phyloP scores from a whole-genome alignment of 805 yeast species.

The Ascoidea asiatica region DNA sequence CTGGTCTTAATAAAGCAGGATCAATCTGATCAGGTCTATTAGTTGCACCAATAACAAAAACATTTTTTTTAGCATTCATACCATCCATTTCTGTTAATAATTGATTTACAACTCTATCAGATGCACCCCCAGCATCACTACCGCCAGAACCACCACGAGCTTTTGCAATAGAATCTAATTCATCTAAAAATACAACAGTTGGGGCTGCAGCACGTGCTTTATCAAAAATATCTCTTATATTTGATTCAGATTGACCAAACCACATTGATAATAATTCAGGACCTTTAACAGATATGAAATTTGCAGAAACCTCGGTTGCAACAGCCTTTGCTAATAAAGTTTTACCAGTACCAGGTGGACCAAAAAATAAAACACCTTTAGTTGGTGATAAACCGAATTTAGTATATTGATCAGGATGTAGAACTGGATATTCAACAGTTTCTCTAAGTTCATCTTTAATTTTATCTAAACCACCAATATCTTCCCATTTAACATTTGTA shows the following conservation, averaged over 20 bases:
- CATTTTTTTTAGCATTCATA: constrained; percentile 99
- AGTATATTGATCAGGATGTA: constrained; percentile 97
- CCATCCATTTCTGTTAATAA: constrained; percentile 98
- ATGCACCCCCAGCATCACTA: constrained; percentile 95
- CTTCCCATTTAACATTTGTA: constrained; percentile 98
- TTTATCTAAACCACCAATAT: constrained; percentile 95
- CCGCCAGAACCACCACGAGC: constrained; percentile 86
- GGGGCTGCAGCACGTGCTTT: constrained; percentile 99
- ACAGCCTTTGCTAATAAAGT: constrained; percentile 97
- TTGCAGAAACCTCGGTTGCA: constrained; percentile 97
- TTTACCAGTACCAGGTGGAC: constrained; percentile 99
- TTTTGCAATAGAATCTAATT: constrained; percentile 94
- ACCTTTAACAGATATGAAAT: constrained; percentile 93
- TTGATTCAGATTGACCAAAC: constrained; percentile 97
- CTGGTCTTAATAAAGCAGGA: constrained; percentile 97
- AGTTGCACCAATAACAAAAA: constrained; percentile 97
- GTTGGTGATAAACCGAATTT: constrained; percentile 97
- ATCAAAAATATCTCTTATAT: constrained; percentile 94
- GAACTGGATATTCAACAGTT: constrained; percentile 97
- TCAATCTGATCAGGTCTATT: constrained; percentile 99
- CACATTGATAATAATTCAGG: constrained; percentile 97
- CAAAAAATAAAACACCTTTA: constrained; percentile 95
- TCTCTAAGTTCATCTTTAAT: constrained; percentile 96
- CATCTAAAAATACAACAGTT: constrained; percentile 96
- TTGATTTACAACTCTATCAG: constrained; percentile 93